Percentiles rank a stretch among this genome's conserved stretches.
phyloP scores from a whole-genome alignment of 2,329 filamentous ascomycete species.

The Claviceps sp. region DNA sequence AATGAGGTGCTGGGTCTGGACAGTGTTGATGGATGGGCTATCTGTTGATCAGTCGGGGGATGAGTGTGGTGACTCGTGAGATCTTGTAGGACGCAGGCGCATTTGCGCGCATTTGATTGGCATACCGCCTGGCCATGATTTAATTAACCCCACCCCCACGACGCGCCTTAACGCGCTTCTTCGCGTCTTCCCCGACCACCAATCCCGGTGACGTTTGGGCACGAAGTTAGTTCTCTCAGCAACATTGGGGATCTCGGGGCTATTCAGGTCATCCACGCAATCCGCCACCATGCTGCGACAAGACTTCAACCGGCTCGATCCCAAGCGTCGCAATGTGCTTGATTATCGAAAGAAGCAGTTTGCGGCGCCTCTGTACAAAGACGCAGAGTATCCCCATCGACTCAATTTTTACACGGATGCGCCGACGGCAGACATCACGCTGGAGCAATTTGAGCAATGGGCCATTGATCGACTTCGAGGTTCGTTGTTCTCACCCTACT shows the following conservation, averaged over 20 bases:
- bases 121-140: neutral
- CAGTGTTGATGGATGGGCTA: too few relatives aligned
- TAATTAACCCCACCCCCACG: neutral
- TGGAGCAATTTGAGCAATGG: conserved; percentile 98
- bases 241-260: neutral
- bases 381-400: conserved; percentile 67
- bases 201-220: neutral
- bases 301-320: conserved; percentile 38
- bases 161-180: neutral
- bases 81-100: too few relatives aligned
- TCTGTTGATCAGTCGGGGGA: too few relatives aligned
- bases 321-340: conserved; percentile 64
- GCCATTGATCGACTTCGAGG: conserved; percentile 82
- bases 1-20: too few relatives aligned
- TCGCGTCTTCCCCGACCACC: neutral
- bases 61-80: too few relatives aligned
- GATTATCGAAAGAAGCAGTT: conserved; percentile 84
- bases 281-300: conserved; percentile 31
- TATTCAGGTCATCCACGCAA: neutral
- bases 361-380: conserved; percentile 59
- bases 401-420: conserved; percentile 86
- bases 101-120: too few relatives aligned
- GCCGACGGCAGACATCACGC: conserved; percentile 84
- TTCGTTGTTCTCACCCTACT: conserved; percentile 21
- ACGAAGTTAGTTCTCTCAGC: neutral